Conservation (phyloP, 192 early-diverging fungal genomes). For the Coemansia biformis region DNA sequence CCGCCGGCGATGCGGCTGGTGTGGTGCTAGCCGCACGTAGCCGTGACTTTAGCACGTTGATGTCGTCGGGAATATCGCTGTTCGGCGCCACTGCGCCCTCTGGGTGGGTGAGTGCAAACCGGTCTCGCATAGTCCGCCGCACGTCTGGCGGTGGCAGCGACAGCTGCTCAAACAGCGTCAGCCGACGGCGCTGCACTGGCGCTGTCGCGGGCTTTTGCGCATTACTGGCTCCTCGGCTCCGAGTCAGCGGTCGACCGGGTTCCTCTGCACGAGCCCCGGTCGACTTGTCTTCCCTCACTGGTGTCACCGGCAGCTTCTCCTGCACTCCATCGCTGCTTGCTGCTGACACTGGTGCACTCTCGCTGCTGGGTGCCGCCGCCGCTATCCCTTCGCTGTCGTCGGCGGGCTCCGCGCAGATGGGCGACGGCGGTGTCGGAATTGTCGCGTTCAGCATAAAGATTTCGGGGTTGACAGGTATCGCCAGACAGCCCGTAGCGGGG, state of each 20-base stretch:
- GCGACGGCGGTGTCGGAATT: conserved; percentile 7
- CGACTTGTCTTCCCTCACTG: background rate
- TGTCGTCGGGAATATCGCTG: conserved; percentile 22
- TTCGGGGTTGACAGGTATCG: conserved; percentile 17
- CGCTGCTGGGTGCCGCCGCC: too few species aligned
- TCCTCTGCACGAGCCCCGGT: background rate
- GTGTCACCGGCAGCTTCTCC: too few species aligned
- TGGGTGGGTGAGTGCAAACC: conserved; percentile 1
- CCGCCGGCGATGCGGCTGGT: background rate
- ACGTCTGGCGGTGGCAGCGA: conserved; percentile 41
- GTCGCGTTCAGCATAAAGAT: conserved; percentile 19
- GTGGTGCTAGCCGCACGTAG: conserved; percentile 1
- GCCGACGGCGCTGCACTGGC: conserved; percentile 6
- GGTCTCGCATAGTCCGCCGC: conserved; percentile 6
- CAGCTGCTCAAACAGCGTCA: conserved; percentile 40
- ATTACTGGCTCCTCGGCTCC: background rate
- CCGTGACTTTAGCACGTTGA: conserved; percentile 19
- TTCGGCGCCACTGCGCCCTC: background rate
- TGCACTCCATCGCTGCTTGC: background rate
- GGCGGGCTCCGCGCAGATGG: background rate
- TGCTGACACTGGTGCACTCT: too few species aligned
- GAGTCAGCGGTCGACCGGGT: background rate
- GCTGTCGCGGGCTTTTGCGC: background rate
- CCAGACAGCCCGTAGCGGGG: conserved; percentile 25
- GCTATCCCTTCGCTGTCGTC: background rate